These are phyloP conservation scores for Neurospora tetrasperma DNA, from an alignment of 495 filamentous ascomycete species.

Conservation along the genomic window DNA sequence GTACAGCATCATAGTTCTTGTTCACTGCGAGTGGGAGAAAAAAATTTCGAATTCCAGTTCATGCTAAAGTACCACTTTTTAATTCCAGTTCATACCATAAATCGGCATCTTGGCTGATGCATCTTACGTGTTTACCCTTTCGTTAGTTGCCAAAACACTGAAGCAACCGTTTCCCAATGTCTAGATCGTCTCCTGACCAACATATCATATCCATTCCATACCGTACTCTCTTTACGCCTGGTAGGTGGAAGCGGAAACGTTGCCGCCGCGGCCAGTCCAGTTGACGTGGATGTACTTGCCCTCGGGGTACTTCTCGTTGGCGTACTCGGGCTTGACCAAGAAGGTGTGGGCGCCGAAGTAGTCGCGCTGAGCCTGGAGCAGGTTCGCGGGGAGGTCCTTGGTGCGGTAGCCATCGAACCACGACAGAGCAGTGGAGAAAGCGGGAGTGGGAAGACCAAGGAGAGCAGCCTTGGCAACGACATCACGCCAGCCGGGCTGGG, in stretches of 20 bases:
- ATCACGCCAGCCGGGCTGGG: slow-evolving; percentile 92
- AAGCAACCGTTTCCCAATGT: not conserved
- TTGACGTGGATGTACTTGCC: slow-evolving; percentile 95
- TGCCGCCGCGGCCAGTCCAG: slow-evolving; percentile 97
- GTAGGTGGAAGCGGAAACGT: slow-evolving; percentile 95
- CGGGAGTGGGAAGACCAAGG: slow-evolving; percentile 88
- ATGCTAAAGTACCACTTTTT: not conserved
- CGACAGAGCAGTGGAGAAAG: slow-evolving; percentile 88
- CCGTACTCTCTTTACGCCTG: slow-evolving; percentile 56
- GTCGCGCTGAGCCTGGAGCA: slow-evolving; percentile 96
- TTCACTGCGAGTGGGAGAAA: not conserved
- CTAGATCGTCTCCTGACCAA: slow-evolving; percentile 2
- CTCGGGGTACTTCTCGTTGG: slow-evolving; percentile 71
- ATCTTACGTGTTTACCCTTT: not conserved
- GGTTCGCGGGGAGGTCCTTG: slow-evolving; percentile 89
- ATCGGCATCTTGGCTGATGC: not conserved
- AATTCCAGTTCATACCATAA: not conserved
- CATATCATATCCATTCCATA: not conserved
- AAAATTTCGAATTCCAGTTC: not conserved
- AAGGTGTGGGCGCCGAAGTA: slow-evolving; percentile 99
- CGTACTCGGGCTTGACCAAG: slow-evolving; percentile 86
- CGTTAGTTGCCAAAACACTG: not conserved
- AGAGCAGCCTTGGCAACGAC: slow-evolving; percentile 83
- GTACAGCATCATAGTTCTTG: not conserved
- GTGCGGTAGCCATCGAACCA: slow-evolving; percentile 99